Evolutionary conservation across 768 basidiomycete species (phyloP), one percentile per base, ranked within the genome.

Genomic region (Xanthoconium purpureum): DNA sequence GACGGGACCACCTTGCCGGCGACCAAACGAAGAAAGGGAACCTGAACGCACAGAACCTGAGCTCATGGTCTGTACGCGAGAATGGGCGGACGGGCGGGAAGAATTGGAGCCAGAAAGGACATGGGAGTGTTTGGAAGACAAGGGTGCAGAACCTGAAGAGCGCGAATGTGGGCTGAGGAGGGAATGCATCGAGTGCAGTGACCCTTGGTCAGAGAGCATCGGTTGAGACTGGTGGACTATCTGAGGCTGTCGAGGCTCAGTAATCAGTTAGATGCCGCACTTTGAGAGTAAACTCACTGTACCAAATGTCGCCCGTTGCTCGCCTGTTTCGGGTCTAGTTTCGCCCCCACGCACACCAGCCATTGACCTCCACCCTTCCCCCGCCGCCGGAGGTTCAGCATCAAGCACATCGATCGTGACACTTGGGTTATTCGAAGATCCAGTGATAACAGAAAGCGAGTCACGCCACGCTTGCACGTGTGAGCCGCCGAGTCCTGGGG

Each of bases 331-430:
- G 30, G 66, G 50, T 32, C 57, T 63, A 48, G 43, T 55, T 55
- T 65, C 63, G 47, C 42, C 54, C 54, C 65, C 59, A 6, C 57
- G 55, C 18, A 68, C 54, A 18, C 72, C 73, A 36, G 76, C 65
- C 56, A 89, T 73, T 12, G 75, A 74, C 56, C 82, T 75, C 89
- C 89, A 90, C 6, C 80, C 74, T 52, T 80, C 81, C 18, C 77
- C 77, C 28, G 88, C 83, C 53, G 66, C 66, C 3, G 89, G 88
- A 9, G 89, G 88, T 24, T 78, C 84, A 35, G 88, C 85, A 57
- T 91, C 89, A 15, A 88, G 72, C 6, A 88, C 65, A 64, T 89
- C 86, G 18, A 84, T 78, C 4, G 77, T 71, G 52, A 84, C 24
- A 14, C 68, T 62, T 8, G 65, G 72, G 3, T 59, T 71, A 38